These are phyloP conservation scores for Hymenoscyphus fraxineus DNA, from an alignment of 2,329 filamentous ascomycete genomes.

Conservation along the genomic window DNA sequence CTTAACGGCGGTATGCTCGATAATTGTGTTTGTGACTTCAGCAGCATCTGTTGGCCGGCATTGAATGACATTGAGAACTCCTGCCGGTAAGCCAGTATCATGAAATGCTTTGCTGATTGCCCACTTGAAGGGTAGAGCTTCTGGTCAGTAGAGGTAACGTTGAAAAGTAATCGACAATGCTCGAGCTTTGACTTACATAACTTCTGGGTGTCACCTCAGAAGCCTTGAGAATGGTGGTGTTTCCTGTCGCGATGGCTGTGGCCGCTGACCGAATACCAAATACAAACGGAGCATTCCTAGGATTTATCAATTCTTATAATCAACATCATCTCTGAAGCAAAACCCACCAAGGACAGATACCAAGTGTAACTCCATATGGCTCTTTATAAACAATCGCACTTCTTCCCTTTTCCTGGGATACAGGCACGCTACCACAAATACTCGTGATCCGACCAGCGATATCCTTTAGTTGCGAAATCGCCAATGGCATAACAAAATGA, in stretches of 20 bases:
- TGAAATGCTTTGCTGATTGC: slow-evolving; percentile 51
- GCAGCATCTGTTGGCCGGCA: slow-evolving; percentile 51
- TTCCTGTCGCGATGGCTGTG: slow-evolving; percentile 64
- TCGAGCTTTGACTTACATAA: slow-evolving; percentile 2
- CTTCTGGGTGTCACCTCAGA: slow-evolving; percentile 61
- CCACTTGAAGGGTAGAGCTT: slow-evolving; percentile 35
- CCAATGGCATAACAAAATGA: slow-evolving; percentile 32
- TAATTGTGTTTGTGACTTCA: slow-evolving; percentile 51
- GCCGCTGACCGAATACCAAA: slow-evolving; percentile 52
- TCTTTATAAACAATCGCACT: slow-evolving; percentile 63
- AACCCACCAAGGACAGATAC: slow-evolving; percentile 57
- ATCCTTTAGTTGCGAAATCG: slow-evolving; percentile 39
- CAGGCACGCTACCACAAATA: slow-evolving; percentile 36
- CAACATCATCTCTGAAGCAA: not conserved
- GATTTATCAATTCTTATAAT: not conserved
- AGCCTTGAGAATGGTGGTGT: slow-evolving; percentile 69
- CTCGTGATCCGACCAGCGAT: slow-evolving; percentile 39
- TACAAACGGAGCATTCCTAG: slow-evolving; percentile 55
- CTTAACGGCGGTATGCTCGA: slow-evolving; percentile 52
- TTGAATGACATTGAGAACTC: slow-evolving; percentile 57
- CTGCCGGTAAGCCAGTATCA: slow-evolving; percentile 66
- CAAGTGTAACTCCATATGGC: slow-evolving; percentile 58
- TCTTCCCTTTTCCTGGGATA: slow-evolving; percentile 42
- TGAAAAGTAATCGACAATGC: not conserved
- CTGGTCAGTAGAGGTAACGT: not conserved